Conservation (phyloP, 148 eudicot species). For the Nyssa sinensis region DNA sequence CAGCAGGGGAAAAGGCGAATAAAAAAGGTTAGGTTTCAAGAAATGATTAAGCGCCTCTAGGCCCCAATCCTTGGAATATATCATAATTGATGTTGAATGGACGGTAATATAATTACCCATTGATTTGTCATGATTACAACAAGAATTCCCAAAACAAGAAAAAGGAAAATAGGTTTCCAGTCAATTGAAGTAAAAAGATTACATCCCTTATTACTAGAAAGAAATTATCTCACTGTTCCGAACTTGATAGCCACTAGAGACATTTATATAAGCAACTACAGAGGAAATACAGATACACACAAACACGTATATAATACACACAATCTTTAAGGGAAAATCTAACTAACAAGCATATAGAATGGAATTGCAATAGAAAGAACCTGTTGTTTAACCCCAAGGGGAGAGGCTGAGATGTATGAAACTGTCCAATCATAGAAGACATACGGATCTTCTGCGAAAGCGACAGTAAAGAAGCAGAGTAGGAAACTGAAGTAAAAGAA, state of each 20-base stretch:
- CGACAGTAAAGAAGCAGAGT: slow-evolving; percentile 31
- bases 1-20: neutral
- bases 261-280: neutral
- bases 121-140: neutral
- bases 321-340: neutral
- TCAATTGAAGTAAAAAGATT: neutral
- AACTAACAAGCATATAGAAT: slow-evolving; percentile 5
- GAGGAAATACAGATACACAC: neutral
- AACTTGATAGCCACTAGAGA: neutral
- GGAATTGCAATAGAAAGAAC: slow-evolving; percentile 31
- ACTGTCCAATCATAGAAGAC: slow-evolving; percentile 86
- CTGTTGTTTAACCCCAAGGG: slow-evolving; percentile 89
- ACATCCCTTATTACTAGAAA: neutral
- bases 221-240: neutral
- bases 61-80: neutral
- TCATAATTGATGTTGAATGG: neutral
- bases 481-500: slow-evolving; percentile 21
- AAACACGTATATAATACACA: neutral
- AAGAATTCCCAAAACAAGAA: neutral
- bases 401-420: slow-evolving; percentile 66
- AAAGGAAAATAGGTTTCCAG: too few relatives aligned
- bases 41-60: neutral
- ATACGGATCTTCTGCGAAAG: slow-evolving; percentile 73
- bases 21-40: neutral
- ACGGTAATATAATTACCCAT: neutral